These are phyloP conservation scores for Plantago rigida DNA, from an alignment of 305 asterid genomes.

Conservation along the genomic window DNA sequence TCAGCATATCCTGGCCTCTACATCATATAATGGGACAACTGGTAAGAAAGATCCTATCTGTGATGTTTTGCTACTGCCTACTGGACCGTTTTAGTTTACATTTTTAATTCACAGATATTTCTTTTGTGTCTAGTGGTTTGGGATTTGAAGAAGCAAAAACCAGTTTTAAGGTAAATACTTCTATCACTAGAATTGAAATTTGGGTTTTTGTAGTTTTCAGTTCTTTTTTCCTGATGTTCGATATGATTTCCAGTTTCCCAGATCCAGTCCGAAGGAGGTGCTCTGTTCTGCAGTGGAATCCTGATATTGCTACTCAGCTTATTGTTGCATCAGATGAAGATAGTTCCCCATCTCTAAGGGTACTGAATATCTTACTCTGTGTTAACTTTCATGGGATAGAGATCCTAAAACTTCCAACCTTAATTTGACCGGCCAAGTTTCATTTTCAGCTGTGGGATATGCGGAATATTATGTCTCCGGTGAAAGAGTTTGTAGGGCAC, in stretches of 20 bases:
- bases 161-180: slow-evolving; percentile 65
- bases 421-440: slow-evolving; percentile 21
- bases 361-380: slow-evolving; percentile 28
- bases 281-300: slow-evolving; percentile 99
- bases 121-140: slow-evolving; percentile 69
- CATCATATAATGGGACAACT: slow-evolving; percentile 85
- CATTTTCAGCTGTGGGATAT: slow-evolving; percentile 90
- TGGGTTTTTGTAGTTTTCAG: slow-evolving; percentile 6
- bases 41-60: slow-evolving; percentile 42
- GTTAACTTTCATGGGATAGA: slow-evolving; percentile 12
- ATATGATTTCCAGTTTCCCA: slow-evolving; percentile 57
- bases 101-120: slow-evolving; percentile 24
- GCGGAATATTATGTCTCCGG: slow-evolving; percentile 84
- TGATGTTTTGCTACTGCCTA: slow-evolving; percentile 16
- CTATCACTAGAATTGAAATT: slow-evolving; percentile 15
- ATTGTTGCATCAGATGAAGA: slow-evolving; percentile 98
- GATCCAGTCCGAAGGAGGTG: slow-evolving; percentile 80
- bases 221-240: slow-evolving; percentile 25
- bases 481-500: slow-evolving; percentile 90
- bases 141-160: slow-evolving; percentile 96
- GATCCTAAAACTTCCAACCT: neutral
- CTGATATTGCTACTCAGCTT: slow-evolving; percentile 85
- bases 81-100: slow-evolving; percentile 17
- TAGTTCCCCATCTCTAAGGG: slow-evolving; percentile 77
- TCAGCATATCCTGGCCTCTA: slow-evolving; percentile 83